phyloP scores from a whole-genome alignment of 768 basidiomycete genomes.

The Cytidiella melzeri region DNA sequence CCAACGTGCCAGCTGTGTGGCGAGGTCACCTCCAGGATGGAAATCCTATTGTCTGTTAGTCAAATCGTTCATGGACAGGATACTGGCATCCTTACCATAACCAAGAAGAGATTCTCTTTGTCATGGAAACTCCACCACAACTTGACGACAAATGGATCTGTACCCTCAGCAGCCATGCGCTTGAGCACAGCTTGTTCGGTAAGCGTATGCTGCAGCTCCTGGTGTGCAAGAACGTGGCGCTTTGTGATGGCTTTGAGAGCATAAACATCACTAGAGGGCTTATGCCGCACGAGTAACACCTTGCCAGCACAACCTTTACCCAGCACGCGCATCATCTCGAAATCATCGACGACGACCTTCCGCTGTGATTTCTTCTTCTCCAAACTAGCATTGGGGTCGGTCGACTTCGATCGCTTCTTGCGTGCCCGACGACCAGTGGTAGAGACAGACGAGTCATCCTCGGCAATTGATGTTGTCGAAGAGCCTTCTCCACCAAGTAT shows the following conservation, averaged over 20 bases:
- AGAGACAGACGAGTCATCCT: slow-evolving; percentile 67
- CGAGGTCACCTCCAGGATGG: slow-evolving; percentile 93
- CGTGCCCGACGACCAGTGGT: slow-evolving; percentile 40
- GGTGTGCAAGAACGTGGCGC: slow-evolving; percentile 92
- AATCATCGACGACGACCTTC: slow-evolving; percentile 83
- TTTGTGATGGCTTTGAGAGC: slow-evolving; percentile 99
- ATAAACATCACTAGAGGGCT: slow-evolving; percentile 63
- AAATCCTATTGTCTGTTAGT: slow-evolving; percentile 55
- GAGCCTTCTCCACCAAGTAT: slow-evolving; percentile 37
- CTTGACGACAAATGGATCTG: slow-evolving; percentile 93
- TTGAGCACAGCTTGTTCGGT: slow-evolving; percentile 96
- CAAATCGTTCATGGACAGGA: neutral
- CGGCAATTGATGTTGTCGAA: slow-evolving; percentile 38
- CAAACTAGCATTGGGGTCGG: slow-evolving; percentile 36
- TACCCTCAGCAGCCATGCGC: slow-evolving; percentile 82
- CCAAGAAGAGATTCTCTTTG: slow-evolving; percentile 93
- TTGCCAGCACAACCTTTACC: slow-evolving; percentile 98
- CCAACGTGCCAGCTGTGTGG: slow-evolving; percentile 95
- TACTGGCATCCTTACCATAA: slow-evolving; percentile 59
- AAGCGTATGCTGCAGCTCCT: slow-evolving; percentile 92
- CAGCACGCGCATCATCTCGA: slow-evolving; percentile 94
- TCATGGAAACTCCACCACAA: slow-evolving; percentile 98
- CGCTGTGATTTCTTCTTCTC: slow-evolving; percentile 50
- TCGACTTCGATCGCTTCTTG: slow-evolving; percentile 50
- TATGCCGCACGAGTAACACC: slow-evolving; percentile 85